Evolutionary conservation across 192 early-diverging fungal genomes (phyloP).

Genomic region (Podila clonocystis): DNA sequence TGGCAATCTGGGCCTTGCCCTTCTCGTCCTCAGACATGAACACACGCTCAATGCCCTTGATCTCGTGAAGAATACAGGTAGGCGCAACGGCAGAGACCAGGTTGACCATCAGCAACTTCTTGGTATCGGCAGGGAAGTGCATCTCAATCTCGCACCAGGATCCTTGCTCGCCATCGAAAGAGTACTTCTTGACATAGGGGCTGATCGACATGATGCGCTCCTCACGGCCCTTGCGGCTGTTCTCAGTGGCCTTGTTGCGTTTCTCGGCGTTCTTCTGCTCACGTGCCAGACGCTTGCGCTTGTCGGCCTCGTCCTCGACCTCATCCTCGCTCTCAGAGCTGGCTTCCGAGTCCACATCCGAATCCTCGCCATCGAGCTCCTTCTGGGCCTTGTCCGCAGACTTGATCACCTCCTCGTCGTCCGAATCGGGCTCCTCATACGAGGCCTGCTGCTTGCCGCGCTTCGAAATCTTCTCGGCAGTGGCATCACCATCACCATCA

Average conservation of each 20-base stretch:
- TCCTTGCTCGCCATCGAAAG: constrained; percentile 74
- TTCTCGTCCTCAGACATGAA: constrained; percentile 79
- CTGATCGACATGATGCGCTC: constrained; percentile 64
- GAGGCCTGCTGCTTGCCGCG: constrained; percentile 73
- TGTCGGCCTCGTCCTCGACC: constrained; percentile 49
- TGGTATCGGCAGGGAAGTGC: constrained; percentile 87
- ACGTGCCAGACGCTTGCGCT: constrained; percentile 38
- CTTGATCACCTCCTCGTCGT: constrained; percentile 72
- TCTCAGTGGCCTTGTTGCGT: constrained; percentile 18
- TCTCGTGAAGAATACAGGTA: constrained; percentile 84
- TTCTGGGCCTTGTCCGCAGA: constrained; percentile 44
- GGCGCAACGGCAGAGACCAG: constrained; percentile 83
- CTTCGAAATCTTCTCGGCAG: constrained; percentile 67
- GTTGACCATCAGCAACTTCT: constrained; percentile 95
- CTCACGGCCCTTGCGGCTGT: constrained; percentile 52
- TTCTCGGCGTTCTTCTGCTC: constrained; percentile 31
- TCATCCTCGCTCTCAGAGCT: constrained; percentile 44
- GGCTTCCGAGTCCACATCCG: constrained; percentile 42
- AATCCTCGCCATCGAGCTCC: constrained; percentile 53
- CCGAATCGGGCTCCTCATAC: constrained; percentile 90
- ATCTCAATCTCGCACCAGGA: constrained; percentile 86
- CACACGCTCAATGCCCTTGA: constrained; percentile 81
- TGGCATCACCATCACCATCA: constrained; percentile 79
- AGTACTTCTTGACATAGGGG: constrained; percentile 75
- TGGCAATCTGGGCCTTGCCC: constrained; percentile 66